Evolutionary conservation across 495 filamentous ascomycete genomes (phyloP).

Genomic region (Hyaloscypha bicolor): DNA sequence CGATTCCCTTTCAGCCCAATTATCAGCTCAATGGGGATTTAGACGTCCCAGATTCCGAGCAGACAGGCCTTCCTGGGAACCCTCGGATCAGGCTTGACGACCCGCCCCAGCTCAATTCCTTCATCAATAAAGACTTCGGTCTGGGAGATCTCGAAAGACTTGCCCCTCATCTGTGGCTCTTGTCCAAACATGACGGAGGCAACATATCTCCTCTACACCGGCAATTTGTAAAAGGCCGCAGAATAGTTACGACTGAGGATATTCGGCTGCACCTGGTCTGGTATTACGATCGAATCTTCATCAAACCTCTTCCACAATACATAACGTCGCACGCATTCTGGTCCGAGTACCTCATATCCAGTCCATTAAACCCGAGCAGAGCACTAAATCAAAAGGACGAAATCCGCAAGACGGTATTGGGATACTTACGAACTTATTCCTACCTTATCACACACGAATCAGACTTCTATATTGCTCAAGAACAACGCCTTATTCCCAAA

Average conservation of each 20-base stretch:
- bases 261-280: constrained; percentile 58
- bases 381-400: neutral
- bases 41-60: too few species aligned
- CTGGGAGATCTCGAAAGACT: constrained; percentile 22
- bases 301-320: constrained; percentile 59
- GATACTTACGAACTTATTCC: constrained; percentile 45
- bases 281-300: constrained; percentile 50
- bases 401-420: constrained; percentile 33
- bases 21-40: too few species aligned
- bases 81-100: neutral
- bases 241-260: constrained; percentile 50
- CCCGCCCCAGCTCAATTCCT: neutral
- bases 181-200: constrained; percentile 32
- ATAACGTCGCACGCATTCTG: constrained; percentile 53
- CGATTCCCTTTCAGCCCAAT: too few species aligned
- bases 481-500: constrained; percentile 32
- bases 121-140: neutral
- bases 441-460: constrained; percentile 40
- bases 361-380: neutral
- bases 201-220: constrained; percentile 43
- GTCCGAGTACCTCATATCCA: constrained; percentile 34
- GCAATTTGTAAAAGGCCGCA: constrained; percentile 45
- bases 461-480: constrained; percentile 44
- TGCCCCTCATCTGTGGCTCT: constrained; percentile 36
- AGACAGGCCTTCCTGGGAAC: neutral